These are phyloP conservation scores for Calonectria henricotiae DNA, from an alignment of 2,329 filamentous ascomycete species.

Conservation along the genomic window DNA sequence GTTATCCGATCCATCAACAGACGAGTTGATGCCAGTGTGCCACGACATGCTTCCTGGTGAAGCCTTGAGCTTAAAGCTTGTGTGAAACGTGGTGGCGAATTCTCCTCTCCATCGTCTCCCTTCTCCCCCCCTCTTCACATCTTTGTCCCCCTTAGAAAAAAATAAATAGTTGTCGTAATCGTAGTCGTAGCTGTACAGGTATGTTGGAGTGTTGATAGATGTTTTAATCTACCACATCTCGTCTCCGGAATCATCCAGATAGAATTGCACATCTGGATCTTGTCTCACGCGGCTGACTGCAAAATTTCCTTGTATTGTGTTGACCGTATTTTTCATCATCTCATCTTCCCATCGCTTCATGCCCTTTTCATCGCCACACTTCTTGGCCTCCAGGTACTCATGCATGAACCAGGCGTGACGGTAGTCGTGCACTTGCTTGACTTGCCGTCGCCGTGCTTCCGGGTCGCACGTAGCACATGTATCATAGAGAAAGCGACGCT, in stretches of 20 bases:
- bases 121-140: not conserved
- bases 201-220: not conserved
- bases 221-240: constrained; percentile 4
- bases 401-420: constrained; percentile 51
- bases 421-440: constrained; percentile 51
- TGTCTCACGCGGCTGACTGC: constrained; percentile 44
- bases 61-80: not conserved
- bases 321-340: constrained; percentile 46
- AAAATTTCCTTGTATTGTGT: constrained; percentile 48
- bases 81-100: not conserved
- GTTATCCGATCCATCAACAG: not conserved
- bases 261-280: constrained; percentile 48
- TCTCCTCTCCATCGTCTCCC: not conserved
- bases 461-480: constrained; percentile 60
- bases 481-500: constrained; percentile 53
- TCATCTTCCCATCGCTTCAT: constrained; percentile 49
- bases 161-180: not conserved
- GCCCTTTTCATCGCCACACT: constrained; percentile 41
- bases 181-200: not conserved
- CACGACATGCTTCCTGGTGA: not conserved
- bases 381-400: constrained; percentile 51
- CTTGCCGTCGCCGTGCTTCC: constrained; percentile 49
- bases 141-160: not conserved
- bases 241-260: constrained; percentile 37
- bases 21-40: not conserved